phyloP scores from a whole-genome alignment of 2,329 filamentous ascomycete genomes.

The Acrocalymma vagum region DNA sequence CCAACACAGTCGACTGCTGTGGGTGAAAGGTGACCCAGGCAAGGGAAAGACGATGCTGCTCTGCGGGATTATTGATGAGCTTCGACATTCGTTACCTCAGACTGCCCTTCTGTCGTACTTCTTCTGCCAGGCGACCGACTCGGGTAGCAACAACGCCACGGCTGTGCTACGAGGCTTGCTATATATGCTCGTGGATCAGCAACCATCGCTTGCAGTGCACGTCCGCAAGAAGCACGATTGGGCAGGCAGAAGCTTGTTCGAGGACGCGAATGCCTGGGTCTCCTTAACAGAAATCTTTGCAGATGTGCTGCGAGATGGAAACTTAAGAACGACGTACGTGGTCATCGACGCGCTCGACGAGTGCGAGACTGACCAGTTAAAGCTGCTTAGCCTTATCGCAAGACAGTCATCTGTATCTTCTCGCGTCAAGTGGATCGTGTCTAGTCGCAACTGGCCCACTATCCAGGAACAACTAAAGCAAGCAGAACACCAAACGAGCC shows the following conservation, averaged over 20 bases:
- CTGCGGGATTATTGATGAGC: slow-evolving; percentile 32
- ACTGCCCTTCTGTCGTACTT: slow-evolving; percentile 20
- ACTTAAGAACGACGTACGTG: slow-evolving; percentile 7
- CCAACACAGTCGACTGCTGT: slow-evolving; percentile 39
- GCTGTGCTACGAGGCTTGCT: slow-evolving; percentile 56
- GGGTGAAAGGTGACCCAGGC: slow-evolving; percentile 37
- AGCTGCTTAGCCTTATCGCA: slow-evolving; percentile 11
- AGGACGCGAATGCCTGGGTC: slow-evolving; percentile 18
- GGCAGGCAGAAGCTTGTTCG: slow-evolving; percentile 7
- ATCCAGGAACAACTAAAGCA: slow-evolving; percentile 47
- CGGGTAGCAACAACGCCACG: slow-evolving; percentile 44
- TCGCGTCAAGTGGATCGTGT: slow-evolving; percentile 23
- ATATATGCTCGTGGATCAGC: slow-evolving; percentile 47
- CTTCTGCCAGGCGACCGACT: slow-evolving; percentile 53
- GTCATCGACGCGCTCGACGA: slow-evolving; percentile 26
- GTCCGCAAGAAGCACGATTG: slow-evolving; percentile 12
- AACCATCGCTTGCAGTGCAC: slow-evolving; percentile 9
- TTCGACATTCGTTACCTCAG: slow-evolving; percentile 26
- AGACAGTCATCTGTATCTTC: slow-evolving; percentile 8
- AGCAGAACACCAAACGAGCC: slow-evolving; percentile 23
- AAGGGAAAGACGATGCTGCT: slow-evolving; percentile 52
- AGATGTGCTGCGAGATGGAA: slow-evolving; percentile 49
- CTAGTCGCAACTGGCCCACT: slow-evolving; percentile 18
- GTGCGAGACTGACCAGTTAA: slow-evolving; percentile 9
- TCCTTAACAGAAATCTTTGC: slow-evolving; percentile 43